Conservation (phyloP, 75 land plant species). For the Chamaecyparis obtusa region DNA sequence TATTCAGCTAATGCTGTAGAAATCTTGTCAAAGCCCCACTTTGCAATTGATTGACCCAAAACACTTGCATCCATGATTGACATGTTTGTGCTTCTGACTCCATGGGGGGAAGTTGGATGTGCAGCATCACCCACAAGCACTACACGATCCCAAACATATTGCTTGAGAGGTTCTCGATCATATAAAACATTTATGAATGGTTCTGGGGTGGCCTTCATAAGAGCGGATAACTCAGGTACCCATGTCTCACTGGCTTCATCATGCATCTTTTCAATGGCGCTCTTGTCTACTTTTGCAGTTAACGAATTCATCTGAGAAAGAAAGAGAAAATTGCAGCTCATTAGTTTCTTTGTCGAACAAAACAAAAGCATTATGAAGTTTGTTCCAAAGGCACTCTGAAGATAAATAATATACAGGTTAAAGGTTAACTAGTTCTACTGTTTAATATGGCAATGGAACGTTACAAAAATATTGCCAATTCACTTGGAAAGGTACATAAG, state of each 20-base stretch:
- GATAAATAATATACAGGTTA: neutral
- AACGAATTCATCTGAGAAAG: slow-evolving; percentile 56
- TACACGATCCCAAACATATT: slow-evolving; percentile 57
- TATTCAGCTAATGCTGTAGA: slow-evolving; percentile 58
- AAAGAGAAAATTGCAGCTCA: slow-evolving; percentile 39
- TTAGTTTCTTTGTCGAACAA: slow-evolving; percentile 43
- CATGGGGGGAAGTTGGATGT: slow-evolving; percentile 88
- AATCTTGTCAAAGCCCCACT: slow-evolving; percentile 36
- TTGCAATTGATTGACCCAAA: slow-evolving; percentile 54
- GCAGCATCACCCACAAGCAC: slow-evolving; percentile 88
- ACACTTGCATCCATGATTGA: slow-evolving; percentile 73
- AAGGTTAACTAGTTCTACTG: neutral
- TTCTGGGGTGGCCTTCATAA: slow-evolving; percentile 63
- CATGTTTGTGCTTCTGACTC: slow-evolving; percentile 91
- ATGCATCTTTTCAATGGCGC: slow-evolving; percentile 48
- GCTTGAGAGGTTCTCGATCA: slow-evolving; percentile 61
- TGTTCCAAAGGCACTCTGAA: too few species aligned
- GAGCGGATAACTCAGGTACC: slow-evolving; percentile 51
- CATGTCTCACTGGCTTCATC: slow-evolving; percentile 54
- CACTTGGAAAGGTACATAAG: neutral
- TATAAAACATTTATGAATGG: slow-evolving; percentile 81
- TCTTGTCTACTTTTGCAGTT: slow-evolving; percentile 56
- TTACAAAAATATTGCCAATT: neutral
- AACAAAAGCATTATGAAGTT: neutral
- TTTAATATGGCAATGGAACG: neutral